These are phyloP conservation scores for Nitzschia palea DNA, from an alignment of 108 stramenopile genomes.

Conservation along the genomic window DNA sequence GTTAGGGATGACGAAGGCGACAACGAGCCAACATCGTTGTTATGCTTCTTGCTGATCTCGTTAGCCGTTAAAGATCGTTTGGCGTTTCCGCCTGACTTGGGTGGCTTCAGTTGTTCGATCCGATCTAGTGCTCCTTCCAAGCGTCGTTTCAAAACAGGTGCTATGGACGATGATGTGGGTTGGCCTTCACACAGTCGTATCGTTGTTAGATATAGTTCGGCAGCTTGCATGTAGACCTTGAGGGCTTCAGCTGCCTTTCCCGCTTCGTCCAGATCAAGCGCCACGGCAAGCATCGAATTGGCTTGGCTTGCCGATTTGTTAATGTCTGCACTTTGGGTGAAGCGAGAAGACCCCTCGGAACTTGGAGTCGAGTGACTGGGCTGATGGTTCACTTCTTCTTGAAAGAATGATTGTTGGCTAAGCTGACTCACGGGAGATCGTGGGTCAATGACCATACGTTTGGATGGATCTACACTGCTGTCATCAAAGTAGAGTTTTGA, in stretches of 20 bases:
- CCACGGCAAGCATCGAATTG: constrained; percentile 35
- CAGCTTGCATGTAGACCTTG: constrained; percentile 50
- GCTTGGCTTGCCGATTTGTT: constrained; percentile 33
- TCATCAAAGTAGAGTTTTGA: constrained; percentile 37
- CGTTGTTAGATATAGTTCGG: constrained; percentile 46
- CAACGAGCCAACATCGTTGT: background rate
- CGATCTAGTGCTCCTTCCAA: constrained; percentile 53
- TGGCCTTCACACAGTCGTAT: constrained; percentile 36
- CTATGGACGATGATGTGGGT: constrained; percentile 7
- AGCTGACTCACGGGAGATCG: constrained; percentile 4
- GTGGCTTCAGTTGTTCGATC: constrained; percentile 54
- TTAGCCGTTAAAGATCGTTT: background rate
- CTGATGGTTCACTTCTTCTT: background rate
- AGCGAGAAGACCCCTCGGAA: background rate
- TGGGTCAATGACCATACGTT: constrained; percentile 2
- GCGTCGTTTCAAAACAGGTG: constrained; percentile 41
- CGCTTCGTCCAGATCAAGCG: constrained; percentile 58
- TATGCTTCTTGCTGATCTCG: background rate
- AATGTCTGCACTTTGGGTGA: constrained; percentile 17
- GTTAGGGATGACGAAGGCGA: constrained; percentile 20
- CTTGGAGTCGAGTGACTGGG: background rate
- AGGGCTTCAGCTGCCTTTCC: constrained; percentile 31
- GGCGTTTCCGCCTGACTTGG: constrained; percentile 7
- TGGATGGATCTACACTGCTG: background rate
- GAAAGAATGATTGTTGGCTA: constrained; percentile 11